These are phyloP conservation scores for Sequoiadendron giganteum DNA, from an alignment of 75 land plant species.

Conservation along the genomic window DNA sequence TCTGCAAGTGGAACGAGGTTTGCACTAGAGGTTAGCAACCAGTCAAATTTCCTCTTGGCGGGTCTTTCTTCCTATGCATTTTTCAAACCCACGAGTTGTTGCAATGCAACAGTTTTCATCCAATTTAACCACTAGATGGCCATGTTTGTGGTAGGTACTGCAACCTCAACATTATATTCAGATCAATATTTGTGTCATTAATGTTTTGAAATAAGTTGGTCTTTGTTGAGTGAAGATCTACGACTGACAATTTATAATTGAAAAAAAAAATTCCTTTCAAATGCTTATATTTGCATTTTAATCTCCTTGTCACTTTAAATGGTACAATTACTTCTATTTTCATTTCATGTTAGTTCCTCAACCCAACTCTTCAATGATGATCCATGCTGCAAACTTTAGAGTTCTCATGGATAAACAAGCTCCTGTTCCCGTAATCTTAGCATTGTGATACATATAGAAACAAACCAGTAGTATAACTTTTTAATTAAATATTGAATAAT, in stretches of 20 bases:
- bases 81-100: not conserved
- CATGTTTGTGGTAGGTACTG: not conserved
- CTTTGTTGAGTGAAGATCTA: not conserved
- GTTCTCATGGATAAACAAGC: too few relatives aligned
- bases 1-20: not conserved
- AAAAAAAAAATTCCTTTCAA: not conserved
- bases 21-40: not conserved
- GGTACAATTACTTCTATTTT: not conserved
- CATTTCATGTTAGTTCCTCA: not conserved
- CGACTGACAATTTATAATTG: too few relatives aligned
- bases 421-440: too few relatives aligned
- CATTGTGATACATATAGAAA: too few relatives aligned
- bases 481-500: too few relatives aligned
- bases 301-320: not conserved
- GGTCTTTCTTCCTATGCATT: not conserved
- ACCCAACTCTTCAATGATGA: not conserved
- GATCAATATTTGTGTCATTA: not conserved
- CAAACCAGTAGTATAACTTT: too few relatives aligned
- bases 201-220: not conserved
- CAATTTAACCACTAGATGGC: not conserved
- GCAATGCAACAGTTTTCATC: not conserved
- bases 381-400: too few relatives aligned
- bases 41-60: constrained; percentile 8
- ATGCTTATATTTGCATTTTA: not conserved
- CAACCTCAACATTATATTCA: not conserved